These are phyloP conservation scores for Colletotrichum lindemuthianum DNA, from an alignment of 2,329 filamentous ascomycete species.

Conservation along the genomic window DNA sequence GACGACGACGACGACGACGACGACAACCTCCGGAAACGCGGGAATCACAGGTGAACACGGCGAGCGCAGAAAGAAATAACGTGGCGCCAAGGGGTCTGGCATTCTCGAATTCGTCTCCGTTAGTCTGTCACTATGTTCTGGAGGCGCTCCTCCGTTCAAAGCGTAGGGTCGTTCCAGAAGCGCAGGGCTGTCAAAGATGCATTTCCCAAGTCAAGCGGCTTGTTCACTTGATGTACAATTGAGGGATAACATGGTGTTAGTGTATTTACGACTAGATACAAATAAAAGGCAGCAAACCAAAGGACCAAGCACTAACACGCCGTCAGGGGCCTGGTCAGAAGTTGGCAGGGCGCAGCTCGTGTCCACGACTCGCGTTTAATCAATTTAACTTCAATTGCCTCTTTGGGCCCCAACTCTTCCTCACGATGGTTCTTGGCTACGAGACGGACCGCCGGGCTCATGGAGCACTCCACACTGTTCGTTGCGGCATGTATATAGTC, in stretches of 20 bases:
- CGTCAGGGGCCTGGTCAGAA: neutral
- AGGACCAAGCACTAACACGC: neutral
- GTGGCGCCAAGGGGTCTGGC: too few species aligned
- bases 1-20: too few species aligned
- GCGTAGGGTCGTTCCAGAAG: neutral
- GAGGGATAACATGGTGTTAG: neutral
- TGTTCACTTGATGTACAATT: neutral
- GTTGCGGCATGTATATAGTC: slow-evolving; percentile 28
- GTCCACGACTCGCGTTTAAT: slow-evolving; percentile 24
- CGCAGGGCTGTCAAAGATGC: too few species aligned
- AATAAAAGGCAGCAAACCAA: neutral
- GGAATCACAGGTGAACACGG: too few species aligned
- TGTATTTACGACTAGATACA: too few species aligned
- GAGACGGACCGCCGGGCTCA: slow-evolving; percentile 1
- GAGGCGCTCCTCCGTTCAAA: neutral
- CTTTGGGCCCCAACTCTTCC: slow-evolving; percentile 10
- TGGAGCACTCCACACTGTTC: neutral
- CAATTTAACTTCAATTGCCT: slow-evolving; percentile 30
- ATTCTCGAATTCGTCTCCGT: too few species aligned
- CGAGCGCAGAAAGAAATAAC: too few species aligned
- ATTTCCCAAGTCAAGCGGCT: neutral
- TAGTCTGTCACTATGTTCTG: neutral
- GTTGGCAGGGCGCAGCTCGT: neutral
- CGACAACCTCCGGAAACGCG: too few species aligned
- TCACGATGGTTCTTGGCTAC: slow-evolving; percentile 3